Conservation (phyloP, 805 yeast species). For the Lipomyces anomalus region DNA sequence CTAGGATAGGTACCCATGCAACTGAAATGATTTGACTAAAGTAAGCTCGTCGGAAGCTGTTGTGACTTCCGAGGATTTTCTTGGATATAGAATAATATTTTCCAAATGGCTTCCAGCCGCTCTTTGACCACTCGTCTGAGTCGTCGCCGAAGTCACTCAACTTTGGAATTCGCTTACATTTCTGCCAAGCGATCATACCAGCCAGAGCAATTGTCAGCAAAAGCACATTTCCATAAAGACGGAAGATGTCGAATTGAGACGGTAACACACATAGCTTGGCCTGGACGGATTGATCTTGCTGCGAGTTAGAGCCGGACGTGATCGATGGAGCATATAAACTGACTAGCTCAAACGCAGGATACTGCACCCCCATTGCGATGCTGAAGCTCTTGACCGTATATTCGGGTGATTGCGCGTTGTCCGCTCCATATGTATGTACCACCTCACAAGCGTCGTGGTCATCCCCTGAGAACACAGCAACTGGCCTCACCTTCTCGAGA, state of each 20-base stretch:
- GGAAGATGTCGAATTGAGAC: constrained; percentile 23
- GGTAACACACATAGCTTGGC: constrained; percentile 28
- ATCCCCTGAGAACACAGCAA: constrained; percentile 78
- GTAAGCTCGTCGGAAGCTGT: too few relatives aligned
- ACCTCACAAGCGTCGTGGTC: constrained; percentile 94
- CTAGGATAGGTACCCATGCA: background rate
- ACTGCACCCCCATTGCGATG: constrained; percentile 83
- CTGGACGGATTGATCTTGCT: constrained; percentile 8
- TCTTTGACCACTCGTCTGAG: too few relatives aligned
- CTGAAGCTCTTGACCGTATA: constrained; percentile 83
- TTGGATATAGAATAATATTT: too few relatives aligned
- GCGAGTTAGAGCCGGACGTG: constrained; percentile 1
- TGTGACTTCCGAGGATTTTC: too few relatives aligned
- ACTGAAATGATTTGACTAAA: too few relatives aligned
- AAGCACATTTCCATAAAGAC: constrained; percentile 13
- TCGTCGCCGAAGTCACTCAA: background rate
- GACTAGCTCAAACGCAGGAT: constrained; percentile 82
- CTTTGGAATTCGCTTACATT: background rate
- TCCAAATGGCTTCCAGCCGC: too few relatives aligned
- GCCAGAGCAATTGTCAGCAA: constrained; percentile 9
- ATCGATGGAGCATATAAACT: constrained; percentile 22
- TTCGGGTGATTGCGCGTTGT: constrained; percentile 43
- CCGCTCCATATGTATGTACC: constrained; percentile 42
- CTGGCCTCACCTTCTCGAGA: constrained; percentile 56
- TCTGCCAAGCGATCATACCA: background rate